phyloP scores from a whole-genome alignment of 805 yeast species.

The Wickerhamiella occidentalis region DNA sequence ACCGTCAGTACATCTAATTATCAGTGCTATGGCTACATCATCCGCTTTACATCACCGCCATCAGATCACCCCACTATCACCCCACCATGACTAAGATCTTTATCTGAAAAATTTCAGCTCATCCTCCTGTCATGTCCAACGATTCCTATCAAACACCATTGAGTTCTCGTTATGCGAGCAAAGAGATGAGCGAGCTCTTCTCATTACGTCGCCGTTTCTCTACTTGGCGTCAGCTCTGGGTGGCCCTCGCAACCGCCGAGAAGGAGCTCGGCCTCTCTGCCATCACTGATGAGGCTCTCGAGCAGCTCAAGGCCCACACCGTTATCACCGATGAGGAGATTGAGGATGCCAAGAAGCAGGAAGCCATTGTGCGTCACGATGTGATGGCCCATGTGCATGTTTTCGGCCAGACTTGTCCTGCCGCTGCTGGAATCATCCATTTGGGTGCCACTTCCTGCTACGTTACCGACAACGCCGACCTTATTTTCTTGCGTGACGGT shows the following conservation, averaged over 20 bases:
- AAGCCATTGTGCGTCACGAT: slow-evolving; percentile 96
- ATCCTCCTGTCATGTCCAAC: slow-evolving; percentile 22
- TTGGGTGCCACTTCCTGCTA: slow-evolving; percentile 97
- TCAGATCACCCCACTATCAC: not conserved
- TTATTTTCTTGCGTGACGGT: slow-evolving; percentile 92
- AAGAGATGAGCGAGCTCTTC: slow-evolving; percentile 90
- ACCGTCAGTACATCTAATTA: too few relatives aligned
- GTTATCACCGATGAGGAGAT: slow-evolving; percentile 88
- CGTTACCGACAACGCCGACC: slow-evolving; percentile 96
- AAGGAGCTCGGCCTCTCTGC: slow-evolving; percentile 75
- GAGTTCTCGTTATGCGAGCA: slow-evolving; percentile 93
- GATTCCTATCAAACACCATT: slow-evolving; percentile 87
- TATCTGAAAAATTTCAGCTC: not conserved
- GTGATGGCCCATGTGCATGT: slow-evolving; percentile 99
- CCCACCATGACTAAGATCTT: not conserved
- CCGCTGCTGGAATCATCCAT: slow-evolving; percentile 95
- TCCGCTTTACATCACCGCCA: too few relatives aligned
- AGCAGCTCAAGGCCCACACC: slow-evolving; percentile 67
- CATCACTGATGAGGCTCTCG: slow-evolving; percentile 83
- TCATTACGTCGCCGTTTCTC: slow-evolving; percentile 88
- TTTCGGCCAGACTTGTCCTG: slow-evolving; percentile 84
- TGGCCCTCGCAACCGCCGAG: slow-evolving; percentile 90
- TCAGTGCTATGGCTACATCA: too few relatives aligned
- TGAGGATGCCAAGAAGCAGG: slow-evolving; percentile 77
- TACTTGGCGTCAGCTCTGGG: slow-evolving; percentile 98